These are phyloP conservation scores for Saururus chinensis DNA, from an alignment of 164 flowering plant species.

Conservation along the genomic window DNA sequence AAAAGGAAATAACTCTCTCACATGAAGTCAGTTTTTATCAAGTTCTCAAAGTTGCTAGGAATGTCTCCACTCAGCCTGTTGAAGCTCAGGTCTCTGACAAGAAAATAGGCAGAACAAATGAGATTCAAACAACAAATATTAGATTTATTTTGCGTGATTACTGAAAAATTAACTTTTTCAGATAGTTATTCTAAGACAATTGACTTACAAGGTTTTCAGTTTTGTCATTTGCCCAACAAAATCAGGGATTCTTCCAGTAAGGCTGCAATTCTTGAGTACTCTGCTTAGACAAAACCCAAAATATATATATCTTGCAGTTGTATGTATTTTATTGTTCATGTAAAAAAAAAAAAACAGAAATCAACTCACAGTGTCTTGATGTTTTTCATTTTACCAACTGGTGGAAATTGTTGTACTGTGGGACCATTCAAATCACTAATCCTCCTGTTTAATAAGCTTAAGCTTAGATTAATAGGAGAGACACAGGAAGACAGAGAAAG, in stretches of 20 bases:
- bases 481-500: no score
- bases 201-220: constrained; percentile 14
- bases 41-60: constrained; percentile 20
- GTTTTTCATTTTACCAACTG: constrained; percentile 24
- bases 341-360: constrained; percentile 7
- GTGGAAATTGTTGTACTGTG: constrained; percentile 32
- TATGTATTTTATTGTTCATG: not conserved
- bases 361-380: constrained; percentile 42
- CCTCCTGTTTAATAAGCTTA: constrained; percentile 35
- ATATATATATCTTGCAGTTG: not conserved
- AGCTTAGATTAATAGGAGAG: not conserved
- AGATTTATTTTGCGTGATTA: not conserved
- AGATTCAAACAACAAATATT: not conserved
- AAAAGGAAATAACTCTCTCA: constrained; percentile 16
- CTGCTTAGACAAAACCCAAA: constrained; percentile 14
- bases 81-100: constrained; percentile 62
- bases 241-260: constrained; percentile 46
- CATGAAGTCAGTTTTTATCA: constrained; percentile 22
- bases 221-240: constrained; percentile 34
- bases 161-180: not conserved
- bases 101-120: not conserved
- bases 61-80: constrained; percentile 49
- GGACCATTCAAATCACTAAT: constrained; percentile 54
- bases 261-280: constrained; percentile 49
- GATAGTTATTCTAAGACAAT: not conserved